A percentile compares a stretch with the other conserved stretches of the same genome.
These are phyloP conservation scores for Gonium pectorale DNA, from an alignment of 139 green algal genomes.

Conservation along the genomic window DNA sequence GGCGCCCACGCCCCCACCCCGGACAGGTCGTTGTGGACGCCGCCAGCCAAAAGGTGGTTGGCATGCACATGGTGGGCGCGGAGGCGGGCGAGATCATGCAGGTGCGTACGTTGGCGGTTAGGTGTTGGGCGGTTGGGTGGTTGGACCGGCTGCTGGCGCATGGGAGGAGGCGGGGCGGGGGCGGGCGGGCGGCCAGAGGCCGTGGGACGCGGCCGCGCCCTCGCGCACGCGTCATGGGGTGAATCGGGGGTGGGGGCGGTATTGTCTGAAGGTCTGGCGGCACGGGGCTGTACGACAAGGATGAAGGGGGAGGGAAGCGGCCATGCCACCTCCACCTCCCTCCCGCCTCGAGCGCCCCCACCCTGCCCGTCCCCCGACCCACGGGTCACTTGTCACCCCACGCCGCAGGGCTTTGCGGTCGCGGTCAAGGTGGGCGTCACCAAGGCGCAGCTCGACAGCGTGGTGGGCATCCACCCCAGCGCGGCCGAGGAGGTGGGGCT, in stretches of 20 bases:
- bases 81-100: slow-evolving; percentile 97
- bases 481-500: slow-evolving; percentile 94
- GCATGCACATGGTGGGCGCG: slow-evolving; percentile 95
- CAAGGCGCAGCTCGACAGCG: slow-evolving; percentile 93
- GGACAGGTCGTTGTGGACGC: slow-evolving; percentile 92
- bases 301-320: too few relatives aligned
- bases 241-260: too few relatives aligned
- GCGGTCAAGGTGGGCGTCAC: slow-evolving; percentile 93
- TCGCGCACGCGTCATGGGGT: too few relatives aligned
- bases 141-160: too few relatives aligned
- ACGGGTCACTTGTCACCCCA: neutral
- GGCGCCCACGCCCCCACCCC: too few relatives aligned
- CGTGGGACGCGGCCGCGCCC: too few relatives aligned
- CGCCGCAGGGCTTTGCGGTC: slow-evolving; percentile 90
- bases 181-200: too few relatives aligned
- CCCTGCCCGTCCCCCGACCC: neutral
- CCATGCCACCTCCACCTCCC: too few relatives aligned
- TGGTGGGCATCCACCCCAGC: slow-evolving; percentile 95
- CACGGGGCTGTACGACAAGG: too few relatives aligned
- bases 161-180: neutral
- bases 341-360: too few relatives aligned
- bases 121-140: neutral
- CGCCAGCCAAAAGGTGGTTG: slow-evolving; percentile 84
- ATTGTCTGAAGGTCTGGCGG: too few relatives aligned
- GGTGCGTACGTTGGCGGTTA: slow-evolving; percentile 43